phyloP scores from a whole-genome alignment of 768 basidiomycete species.

The Cystobasidium onofrii region DNA sequence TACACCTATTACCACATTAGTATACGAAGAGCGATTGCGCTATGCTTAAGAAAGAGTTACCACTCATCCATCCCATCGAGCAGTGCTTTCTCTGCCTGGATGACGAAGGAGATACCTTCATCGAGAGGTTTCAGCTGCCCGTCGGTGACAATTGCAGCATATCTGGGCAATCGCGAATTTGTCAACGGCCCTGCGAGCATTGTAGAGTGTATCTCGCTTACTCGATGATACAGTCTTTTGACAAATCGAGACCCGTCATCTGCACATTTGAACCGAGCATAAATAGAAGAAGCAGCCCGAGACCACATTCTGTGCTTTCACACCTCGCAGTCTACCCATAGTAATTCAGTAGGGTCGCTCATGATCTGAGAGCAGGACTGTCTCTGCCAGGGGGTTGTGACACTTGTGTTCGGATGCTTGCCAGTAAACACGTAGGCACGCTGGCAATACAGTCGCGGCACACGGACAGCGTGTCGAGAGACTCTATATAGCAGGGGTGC shows the following conservation, averaged over 20 bases:
- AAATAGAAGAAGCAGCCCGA: not conserved
- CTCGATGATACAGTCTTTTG: slow-evolving; percentile 31
- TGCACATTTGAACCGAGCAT: not conserved
- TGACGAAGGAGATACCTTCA: slow-evolving; percentile 27
- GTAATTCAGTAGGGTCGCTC: slow-evolving; percentile 8
- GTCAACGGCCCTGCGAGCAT: not conserved
- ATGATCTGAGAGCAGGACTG: not conserved
- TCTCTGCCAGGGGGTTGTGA: not conserved
- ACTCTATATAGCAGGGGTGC: not conserved
- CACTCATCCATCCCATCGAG: slow-evolving; percentile 30
- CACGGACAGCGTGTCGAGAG: not conserved
- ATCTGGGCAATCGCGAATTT: not conserved
- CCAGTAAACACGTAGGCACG: not conserved
- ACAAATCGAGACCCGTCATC: slow-evolving; percentile 35
- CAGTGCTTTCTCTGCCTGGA: slow-evolving; percentile 2
- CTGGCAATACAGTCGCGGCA: not conserved
- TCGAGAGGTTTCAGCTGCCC: slow-evolving; percentile 32
- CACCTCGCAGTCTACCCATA: slow-evolving; percentile 31
- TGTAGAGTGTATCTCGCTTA: not conserved
- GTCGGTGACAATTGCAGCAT: slow-evolving; percentile 33
- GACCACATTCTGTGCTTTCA: not conserved
- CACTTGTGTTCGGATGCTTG: not conserved
- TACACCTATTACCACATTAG: slow-evolving; percentile 28
- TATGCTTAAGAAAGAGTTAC: not conserved
- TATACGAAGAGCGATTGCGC: not conserved